phyloP scores from a whole-genome alignment of 352 stramenopile genomes.

The Elongisporangium prolatum region DNA sequence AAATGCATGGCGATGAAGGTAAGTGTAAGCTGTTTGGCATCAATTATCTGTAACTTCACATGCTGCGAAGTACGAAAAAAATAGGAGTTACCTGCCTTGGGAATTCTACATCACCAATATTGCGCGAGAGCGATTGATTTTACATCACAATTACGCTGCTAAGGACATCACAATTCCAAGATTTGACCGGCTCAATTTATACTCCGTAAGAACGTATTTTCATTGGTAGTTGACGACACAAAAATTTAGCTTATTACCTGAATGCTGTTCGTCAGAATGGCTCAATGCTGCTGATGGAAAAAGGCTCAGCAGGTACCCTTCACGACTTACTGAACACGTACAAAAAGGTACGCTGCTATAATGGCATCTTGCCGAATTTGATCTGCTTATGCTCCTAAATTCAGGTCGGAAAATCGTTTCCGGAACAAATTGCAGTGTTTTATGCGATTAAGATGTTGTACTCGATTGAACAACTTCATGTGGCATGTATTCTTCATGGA shows the following conservation, averaged over 20 bases:
- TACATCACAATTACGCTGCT: constrained; percentile 14
- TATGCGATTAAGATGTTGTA: constrained; percentile 81
- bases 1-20: constrained; percentile 64
- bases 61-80: constrained; percentile 55
- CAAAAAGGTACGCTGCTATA: constrained; percentile 73
- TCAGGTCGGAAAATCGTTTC: constrained; percentile 49
- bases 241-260: background rate
- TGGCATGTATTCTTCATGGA: constrained; percentile 61
- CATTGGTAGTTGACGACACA: too few relatives aligned
- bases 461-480: constrained; percentile 63
- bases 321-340: constrained; percentile 79
- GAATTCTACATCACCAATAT: constrained; percentile 55
- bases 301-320: constrained; percentile 56
- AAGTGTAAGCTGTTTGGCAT: constrained; percentile 3
- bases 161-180: constrained; percentile 28
- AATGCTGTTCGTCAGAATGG: constrained; percentile 48
- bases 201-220: constrained; percentile 26
- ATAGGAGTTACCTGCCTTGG: constrained; percentile 66
- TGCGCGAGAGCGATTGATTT: constrained; percentile 20
- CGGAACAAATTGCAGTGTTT: constrained; percentile 65
- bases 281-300: constrained; percentile 70
- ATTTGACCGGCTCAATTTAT: constrained; percentile 56
- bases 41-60: background rate
- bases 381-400: background rate
- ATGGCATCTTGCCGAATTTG: background rate